These are phyloP conservation scores for Hypomontagnella monticulosa DNA, from an alignment of 495 filamentous ascomycete genomes.

Conservation along the genomic window DNA sequence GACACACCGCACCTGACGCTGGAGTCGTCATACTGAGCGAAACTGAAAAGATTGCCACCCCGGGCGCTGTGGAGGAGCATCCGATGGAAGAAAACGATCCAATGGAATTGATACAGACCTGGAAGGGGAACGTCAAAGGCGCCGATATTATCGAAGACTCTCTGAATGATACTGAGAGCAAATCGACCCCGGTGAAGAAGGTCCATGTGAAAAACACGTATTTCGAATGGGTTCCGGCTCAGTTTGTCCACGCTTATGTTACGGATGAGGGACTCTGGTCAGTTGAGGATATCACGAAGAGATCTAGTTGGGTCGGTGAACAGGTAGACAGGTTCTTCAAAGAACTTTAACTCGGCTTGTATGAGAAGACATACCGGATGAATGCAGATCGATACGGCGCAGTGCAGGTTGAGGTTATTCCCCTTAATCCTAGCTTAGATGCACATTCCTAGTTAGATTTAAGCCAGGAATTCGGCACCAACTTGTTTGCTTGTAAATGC, in stretches of 20 bases:
- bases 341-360: constrained; percentile 32
- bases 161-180: background rate
- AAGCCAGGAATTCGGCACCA: too few species aligned
- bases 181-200: background rate
- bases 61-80: constrained; percentile 46
- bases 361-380: background rate
- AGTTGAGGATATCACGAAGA: constrained; percentile 42
- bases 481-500: background rate
- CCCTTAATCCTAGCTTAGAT: background rate
- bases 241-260: constrained; percentile 64
- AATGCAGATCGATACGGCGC: too few species aligned
- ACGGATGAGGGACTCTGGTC: constrained; percentile 60
- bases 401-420: too few species aligned
- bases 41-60: constrained; percentile 67
- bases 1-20: constrained; percentile 51
- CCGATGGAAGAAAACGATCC: constrained; percentile 61
- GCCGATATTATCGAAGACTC: constrained; percentile 28
- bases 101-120: constrained; percentile 57
- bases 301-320: constrained; percentile 41
- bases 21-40: constrained; percentile 66
- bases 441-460: too few species aligned
- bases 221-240: constrained; percentile 71
- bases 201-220: constrained; percentile 64
- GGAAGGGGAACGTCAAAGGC: constrained; percentile 48
- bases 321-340: constrained; percentile 48